Evolutionary conservation across 1,284 basidiomycete species (phyloP).

Genomic region (Ceratobasidium sp.): DNA sequence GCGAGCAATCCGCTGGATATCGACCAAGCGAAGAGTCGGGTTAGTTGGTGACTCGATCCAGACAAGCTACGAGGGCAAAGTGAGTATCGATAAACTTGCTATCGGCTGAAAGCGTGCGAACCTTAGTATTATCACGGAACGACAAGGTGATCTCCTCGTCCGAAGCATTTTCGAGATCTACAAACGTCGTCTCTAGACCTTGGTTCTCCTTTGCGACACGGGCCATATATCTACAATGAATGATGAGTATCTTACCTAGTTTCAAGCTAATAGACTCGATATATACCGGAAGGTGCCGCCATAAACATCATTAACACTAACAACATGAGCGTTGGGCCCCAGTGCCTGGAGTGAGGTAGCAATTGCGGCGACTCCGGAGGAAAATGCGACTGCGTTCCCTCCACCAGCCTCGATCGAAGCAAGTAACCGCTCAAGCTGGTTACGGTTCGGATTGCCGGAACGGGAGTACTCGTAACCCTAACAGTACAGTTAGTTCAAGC

Average conservation of each 20-base stretch:
- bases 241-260: slow-evolving; percentile 43
- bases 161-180: slow-evolving; percentile 81
- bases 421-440: slow-evolving; percentile 77
- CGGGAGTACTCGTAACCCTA: slow-evolving; percentile 92
- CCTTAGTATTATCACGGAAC: slow-evolving; percentile 85
- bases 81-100: slow-evolving; percentile 21
- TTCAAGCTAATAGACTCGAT: slow-evolving; percentile 33
- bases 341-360: slow-evolving; percentile 85
- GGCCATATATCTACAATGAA: slow-evolving; percentile 63
- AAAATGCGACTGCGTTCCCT: slow-evolving; percentile 80
- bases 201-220: slow-evolving; percentile 80
- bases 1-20: slow-evolving; percentile 74
- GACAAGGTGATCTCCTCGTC: slow-evolving; percentile 75
- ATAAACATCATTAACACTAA: slow-evolving; percentile 93
- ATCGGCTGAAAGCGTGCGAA: slow-evolving; percentile 53
- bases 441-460: slow-evolving; percentile 89
- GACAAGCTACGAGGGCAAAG: slow-evolving; percentile 72
- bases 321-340: slow-evolving; percentile 80
- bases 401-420: slow-evolving; percentile 83
- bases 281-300: slow-evolving; percentile 90
- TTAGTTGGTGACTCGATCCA: slow-evolving; percentile 98
- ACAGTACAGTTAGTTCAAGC: neutral
- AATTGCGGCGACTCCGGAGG: slow-evolving; percentile 89
- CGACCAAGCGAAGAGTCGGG: slow-evolving; percentile 89
- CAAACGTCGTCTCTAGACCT: slow-evolving; percentile 81